A percentile compares a stretch with the other conserved stretches of the same genome.
Conservation (phyloP, 805 yeast species). For the Starmerella riodocensis region DNA sequence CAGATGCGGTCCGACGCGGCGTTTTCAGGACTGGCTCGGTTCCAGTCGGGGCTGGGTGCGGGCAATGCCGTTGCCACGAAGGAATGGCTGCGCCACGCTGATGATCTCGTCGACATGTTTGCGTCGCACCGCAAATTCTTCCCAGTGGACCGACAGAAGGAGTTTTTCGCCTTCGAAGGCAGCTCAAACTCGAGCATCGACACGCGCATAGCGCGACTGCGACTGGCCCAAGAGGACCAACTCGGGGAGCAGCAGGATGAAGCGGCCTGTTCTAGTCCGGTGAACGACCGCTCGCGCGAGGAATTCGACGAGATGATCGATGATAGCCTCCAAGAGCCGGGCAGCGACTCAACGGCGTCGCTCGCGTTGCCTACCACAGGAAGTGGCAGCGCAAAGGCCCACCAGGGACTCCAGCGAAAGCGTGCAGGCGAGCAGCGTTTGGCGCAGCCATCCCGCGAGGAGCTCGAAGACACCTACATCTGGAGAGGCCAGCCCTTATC, state of each 20-base stretch:
- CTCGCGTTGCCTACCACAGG: too few relatives aligned
- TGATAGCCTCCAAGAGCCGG: not conserved
- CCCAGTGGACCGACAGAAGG: conserved; percentile 56
- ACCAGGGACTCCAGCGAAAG: too few relatives aligned
- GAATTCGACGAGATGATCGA: conserved; percentile 15
- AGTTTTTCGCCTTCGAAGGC: conserved; percentile 14
- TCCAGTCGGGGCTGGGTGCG: conserved; percentile 36
- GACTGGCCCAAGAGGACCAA: conserved; percentile 21
- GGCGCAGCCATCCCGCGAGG: conserved; percentile 12
- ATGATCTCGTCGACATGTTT: conserved; percentile 73
- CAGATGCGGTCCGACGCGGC: conserved; percentile 30
- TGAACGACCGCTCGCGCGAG: conserved; percentile 25
- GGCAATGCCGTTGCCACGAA: conserved; percentile 50
- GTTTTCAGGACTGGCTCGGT: conserved; percentile 37
- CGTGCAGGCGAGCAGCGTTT: not conserved
- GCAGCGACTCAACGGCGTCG: not conserved
- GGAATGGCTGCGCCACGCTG: conserved; percentile 74
- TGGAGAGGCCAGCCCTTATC: conserved; percentile 68
- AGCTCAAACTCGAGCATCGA: conserved; percentile 42
- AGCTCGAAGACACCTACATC: conserved; percentile 25
- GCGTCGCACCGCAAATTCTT: conserved; percentile 65
- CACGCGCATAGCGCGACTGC: conserved; percentile 32
- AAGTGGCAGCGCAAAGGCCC: not conserved
- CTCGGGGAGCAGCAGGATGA: conserved; percentile 30
- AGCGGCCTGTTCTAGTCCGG: too few relatives aligned